Base-by-base conservation (phyloP, 2,329 filamentous ascomycete genomes). In the Zasmidium angulare region DNA sequence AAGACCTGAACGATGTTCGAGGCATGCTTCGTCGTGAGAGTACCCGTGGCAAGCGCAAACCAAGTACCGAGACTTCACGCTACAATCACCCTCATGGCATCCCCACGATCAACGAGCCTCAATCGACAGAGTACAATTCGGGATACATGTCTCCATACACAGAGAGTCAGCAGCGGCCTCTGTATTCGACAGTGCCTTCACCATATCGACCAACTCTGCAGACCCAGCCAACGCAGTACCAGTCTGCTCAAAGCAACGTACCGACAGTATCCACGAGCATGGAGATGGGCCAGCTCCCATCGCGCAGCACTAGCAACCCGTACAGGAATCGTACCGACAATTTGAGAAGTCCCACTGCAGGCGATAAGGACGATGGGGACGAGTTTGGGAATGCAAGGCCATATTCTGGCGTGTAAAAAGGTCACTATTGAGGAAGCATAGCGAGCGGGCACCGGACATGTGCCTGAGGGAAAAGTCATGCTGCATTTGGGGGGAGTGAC, bases 1-100 rank as follows among this genome's bases (percentile, higher is more conserved):
- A 77, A 12, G 77, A 79, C 50, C 61, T 79, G 21, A 77, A 80
- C n/a, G 78, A 81, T 55, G 74, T 82, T 12, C 74, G 76, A 20
- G 75, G 77, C 23, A 60, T 81, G 12, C 68, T 82, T 1, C 74
- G 74, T 56, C 77, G 79, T 52, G 77, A 73, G 47, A 78, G 72
- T 70, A 79, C 76, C 3, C 69, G 68, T 10, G 80, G 79, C 24
- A 79, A 78, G 68, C 73, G 79, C 19, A 72, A 71, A 59, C 66
- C 71, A 11, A 68, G 67, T 56, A 63, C 55, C 31, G 65, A 63
- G 47, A 49, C 57, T 21, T 48, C 64, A 17, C 61, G 59, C 3
- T 49, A 46, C 26, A 11, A 49, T 43, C 46, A n/a, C n/a, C n/a
- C 50, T 22, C 53, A 59, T 24, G 54, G 60, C 29, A 57, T 74